Conservation (phyloP, 352 stramenopile species). For the Thalassiosira livingstoniorum region DNA sequence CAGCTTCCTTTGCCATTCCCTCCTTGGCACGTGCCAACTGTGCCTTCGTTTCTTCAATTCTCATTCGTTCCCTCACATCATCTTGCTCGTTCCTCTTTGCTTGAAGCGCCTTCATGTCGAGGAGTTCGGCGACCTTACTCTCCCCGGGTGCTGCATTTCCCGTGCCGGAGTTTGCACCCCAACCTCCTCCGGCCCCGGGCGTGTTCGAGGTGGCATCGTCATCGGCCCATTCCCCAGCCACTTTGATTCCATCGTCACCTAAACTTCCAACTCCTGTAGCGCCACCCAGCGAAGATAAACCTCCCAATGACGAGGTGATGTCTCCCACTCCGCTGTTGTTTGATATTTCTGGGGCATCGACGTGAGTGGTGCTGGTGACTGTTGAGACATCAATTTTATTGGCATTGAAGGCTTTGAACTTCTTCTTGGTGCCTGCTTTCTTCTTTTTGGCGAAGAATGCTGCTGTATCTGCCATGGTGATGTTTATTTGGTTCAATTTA, state of each 20-base stretch:
- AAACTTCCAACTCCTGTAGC: not conserved
- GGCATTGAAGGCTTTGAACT: constrained; percentile 86
- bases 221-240: constrained; percentile 49
- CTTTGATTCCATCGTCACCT: not conserved
- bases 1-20: constrained; percentile 83
- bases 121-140: constrained; percentile 69
- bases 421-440: constrained; percentile 77
- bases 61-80: constrained; percentile 80
- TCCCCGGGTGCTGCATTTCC: constrained; percentile 20
- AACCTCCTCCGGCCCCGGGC: constrained; percentile 29
- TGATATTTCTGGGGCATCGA: constrained; percentile 82
- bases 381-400: constrained; percentile 83
- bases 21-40: constrained; percentile 78
- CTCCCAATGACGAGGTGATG: constrained; percentile 37
- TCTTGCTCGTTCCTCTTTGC: constrained; percentile 65
- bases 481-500: not conserved
- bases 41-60: constrained; percentile 85
- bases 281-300: constrained; percentile 14
- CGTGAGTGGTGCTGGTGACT: constrained; percentile 73
- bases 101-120: constrained; percentile 81
- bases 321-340: constrained; percentile 62
- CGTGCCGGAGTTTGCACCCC: constrained; percentile 41
- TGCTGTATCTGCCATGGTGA: constrained; percentile 75
- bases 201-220: not conserved
- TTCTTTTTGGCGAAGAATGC: constrained; percentile 86